These are phyloP conservation scores for Globisporangium mamillatum DNA, from an alignment of 352 stramenopile genomes.

Conservation along the genomic window DNA sequence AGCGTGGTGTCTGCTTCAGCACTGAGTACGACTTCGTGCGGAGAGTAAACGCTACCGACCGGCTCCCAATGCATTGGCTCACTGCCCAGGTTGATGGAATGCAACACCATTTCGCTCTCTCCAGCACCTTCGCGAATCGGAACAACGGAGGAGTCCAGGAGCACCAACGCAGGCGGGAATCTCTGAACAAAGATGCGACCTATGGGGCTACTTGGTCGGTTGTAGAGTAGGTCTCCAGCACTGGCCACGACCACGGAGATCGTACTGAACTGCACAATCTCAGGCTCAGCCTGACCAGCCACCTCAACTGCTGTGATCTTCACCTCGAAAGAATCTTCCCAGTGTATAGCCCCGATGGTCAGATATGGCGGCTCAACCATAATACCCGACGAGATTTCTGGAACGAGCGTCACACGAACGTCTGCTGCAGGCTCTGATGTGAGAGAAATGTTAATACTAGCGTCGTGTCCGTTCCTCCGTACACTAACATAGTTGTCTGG, in stretches of 20 bases:
- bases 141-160: constrained; percentile 37
- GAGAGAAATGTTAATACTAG: constrained; percentile 35
- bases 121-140: constrained; percentile 38
- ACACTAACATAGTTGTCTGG: constrained; percentile 39
- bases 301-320: constrained; percentile 21
- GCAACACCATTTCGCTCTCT: constrained; percentile 24
- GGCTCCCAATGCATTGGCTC: constrained; percentile 74
- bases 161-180: constrained; percentile 33
- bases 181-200: constrained; percentile 36
- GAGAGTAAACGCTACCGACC: constrained; percentile 25
- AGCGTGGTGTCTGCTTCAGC: constrained; percentile 48
- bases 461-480: constrained; percentile 38
- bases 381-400: constrained; percentile 24
- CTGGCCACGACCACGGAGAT: constrained; percentile 28
- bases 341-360: constrained; percentile 27
- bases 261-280: constrained; percentile 26
- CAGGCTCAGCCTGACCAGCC: constrained; percentile 2
- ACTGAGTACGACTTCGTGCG: constrained; percentile 32
- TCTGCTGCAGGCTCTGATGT: constrained; percentile 36
- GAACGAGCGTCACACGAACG: constrained; percentile 36
- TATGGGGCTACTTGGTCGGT: constrained; percentile 22
- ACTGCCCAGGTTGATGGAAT: constrained; percentile 37
- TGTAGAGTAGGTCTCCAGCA: constrained; percentile 36
- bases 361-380: constrained; percentile 27
- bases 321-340: constrained; percentile 25